Percentiles rank a stretch among this genome's conserved stretches.
Evolutionary conservation across 495 filamentous ascomycete species (phyloP).

Genomic region (Aspergillus haitiensis): DNA sequence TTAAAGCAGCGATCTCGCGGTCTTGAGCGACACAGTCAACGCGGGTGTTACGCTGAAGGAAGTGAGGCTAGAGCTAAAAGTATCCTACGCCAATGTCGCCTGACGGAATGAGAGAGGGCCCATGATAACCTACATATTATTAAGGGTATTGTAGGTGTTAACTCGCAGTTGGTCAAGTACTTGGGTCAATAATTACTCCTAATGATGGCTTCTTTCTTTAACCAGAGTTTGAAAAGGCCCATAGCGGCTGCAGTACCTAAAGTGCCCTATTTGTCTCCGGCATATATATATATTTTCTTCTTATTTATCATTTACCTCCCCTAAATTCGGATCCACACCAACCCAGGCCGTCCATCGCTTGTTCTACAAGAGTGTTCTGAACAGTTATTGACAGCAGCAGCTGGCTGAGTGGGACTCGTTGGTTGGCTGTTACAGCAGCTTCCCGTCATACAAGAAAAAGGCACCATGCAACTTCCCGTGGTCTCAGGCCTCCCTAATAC

Average conservation of each 20-base stretch:
- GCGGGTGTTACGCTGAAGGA: conserved; percentile 23
- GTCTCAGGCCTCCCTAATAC: conserved; percentile 40
- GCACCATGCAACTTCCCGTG: conserved; percentile 41
- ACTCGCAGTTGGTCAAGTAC: background rate
- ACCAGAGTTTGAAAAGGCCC: too few relatives aligned
- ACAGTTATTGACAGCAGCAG: conserved; percentile 8
- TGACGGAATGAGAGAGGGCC: conserved; percentile 17
- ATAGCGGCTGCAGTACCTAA: too few relatives aligned
- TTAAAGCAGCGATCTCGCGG: conserved; percentile 5
- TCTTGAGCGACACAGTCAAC: conserved; percentile 21
- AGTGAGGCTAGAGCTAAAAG: conserved; percentile 20
- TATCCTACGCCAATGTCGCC: conserved; percentile 20
- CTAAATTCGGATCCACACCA: conserved; percentile 16
- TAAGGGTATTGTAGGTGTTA: conserved; percentile 13
- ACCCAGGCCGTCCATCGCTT: conserved; percentile 4
- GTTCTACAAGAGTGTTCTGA: conserved; percentile 10
- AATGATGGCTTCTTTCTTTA: too few relatives aligned
- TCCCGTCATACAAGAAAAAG: conserved; percentile 36
- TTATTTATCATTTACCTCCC: conserved; percentile 6
- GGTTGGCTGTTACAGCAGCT: conserved; percentile 31
- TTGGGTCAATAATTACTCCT: background rate
- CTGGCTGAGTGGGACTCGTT: conserved; percentile 19
- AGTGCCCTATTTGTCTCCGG: background rate
- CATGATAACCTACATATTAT: conserved; percentile 14
- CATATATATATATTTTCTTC: background rate